phyloP scores from a whole-genome alignment of 768 basidiomycete species.

The Kwoniella dejecticola region DNA sequence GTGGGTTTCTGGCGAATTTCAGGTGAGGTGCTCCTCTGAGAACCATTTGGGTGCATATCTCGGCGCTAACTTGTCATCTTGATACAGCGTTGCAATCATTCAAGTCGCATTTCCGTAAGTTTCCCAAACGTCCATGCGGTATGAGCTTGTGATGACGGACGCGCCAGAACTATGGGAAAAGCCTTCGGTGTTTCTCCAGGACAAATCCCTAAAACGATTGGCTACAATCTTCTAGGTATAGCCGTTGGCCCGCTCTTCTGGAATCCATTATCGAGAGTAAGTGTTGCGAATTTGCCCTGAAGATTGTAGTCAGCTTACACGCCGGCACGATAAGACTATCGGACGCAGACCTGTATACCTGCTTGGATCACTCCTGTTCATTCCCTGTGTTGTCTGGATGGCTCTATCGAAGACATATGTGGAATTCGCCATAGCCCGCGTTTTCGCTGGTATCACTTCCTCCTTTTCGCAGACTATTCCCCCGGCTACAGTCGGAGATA shows the following conservation, averaged over 20 bases:
- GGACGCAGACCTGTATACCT: constrained; percentile 39
- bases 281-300: background rate
- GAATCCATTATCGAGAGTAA: constrained; percentile 33
- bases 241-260: constrained; percentile 41
- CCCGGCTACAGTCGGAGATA: constrained; percentile 39
- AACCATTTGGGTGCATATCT: background rate
- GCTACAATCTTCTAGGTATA: constrained; percentile 38
- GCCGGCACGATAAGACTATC: too few relatives aligned
- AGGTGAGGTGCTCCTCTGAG: constrained; percentile 16
- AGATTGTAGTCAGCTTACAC: too few relatives aligned
- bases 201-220: constrained; percentile 31
- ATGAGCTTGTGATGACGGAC: too few relatives aligned
- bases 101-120: constrained; percentile 21
- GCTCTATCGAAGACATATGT: constrained; percentile 23
- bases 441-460: constrained; percentile 29
- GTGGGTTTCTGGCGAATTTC: constrained; percentile 41
- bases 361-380: constrained; percentile 32
- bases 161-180: constrained; percentile 14
- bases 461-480: constrained; percentile 36
- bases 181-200: constrained; percentile 22
- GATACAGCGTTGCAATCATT: constrained; percentile 5
- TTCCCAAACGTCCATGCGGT: background rate
- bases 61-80: background rate
- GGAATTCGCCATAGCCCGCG: constrained; percentile 30
- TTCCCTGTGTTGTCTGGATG: constrained; percentile 37